Conservation (phyloP, 2,329 filamentous ascomycete genomes). For the Clathrospora elynae region DNA sequence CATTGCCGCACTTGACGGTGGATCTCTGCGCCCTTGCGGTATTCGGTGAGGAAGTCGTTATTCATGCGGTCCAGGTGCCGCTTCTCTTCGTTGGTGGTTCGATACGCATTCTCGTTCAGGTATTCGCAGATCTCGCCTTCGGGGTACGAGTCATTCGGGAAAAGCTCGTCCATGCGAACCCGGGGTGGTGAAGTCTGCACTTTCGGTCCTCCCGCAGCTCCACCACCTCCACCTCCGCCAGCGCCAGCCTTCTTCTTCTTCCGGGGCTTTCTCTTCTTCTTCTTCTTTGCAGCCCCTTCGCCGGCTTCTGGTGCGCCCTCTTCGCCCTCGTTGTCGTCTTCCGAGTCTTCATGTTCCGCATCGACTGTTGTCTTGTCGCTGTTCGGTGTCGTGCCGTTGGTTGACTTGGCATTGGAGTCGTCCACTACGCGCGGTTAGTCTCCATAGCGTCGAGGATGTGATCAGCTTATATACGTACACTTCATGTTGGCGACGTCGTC, state of each 20-base stretch:
- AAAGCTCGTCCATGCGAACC: constrained; percentile 73
- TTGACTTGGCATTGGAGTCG: constrained; percentile 40
- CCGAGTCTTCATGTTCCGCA: constrained; percentile 60
- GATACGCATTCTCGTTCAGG: constrained; percentile 73
- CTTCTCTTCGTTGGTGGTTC: constrained; percentile 85
- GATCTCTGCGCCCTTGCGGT: constrained; percentile 84
- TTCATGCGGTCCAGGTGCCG: constrained; percentile 80
- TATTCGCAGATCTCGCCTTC: constrained; percentile 81
- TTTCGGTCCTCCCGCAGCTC: constrained; percentile 58
- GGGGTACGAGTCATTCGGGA: constrained; percentile 73
- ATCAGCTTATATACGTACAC: constrained; percentile 32
- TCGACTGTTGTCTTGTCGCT: constrained; percentile 51
- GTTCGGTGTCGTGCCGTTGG: constrained; percentile 37
- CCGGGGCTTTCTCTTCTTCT: constrained; percentile 81
- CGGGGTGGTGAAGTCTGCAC: constrained; percentile 78
- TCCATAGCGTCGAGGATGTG: neutral
- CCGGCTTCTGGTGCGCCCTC: constrained; percentile 48
- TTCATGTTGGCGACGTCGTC: constrained; percentile 47
- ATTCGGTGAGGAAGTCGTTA: constrained; percentile 78
- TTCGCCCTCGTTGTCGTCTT: constrained; percentile 60
- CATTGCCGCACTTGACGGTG: constrained; percentile 86
- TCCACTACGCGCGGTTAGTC: constrained; percentile 39
- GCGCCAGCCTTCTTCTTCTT: constrained; percentile 66
- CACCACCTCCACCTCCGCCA: no score
- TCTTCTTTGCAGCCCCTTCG: constrained; percentile 66